These are phyloP conservation scores for Saccharomycopsis schoenii DNA, from an alignment of 805 yeast species.

Conservation along the genomic window DNA sequence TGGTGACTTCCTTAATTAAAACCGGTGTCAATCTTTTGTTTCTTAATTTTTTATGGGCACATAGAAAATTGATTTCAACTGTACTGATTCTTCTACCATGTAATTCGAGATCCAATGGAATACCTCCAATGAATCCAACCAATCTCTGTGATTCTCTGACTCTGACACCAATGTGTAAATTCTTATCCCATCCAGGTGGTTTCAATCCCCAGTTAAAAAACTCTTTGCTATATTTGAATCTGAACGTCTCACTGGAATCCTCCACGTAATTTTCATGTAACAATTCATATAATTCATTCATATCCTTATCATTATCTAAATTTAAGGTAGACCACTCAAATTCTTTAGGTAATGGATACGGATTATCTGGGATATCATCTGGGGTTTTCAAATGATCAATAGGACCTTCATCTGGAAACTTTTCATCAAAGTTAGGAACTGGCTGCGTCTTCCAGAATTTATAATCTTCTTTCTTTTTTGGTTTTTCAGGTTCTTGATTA, in stretches of 20 bases:
- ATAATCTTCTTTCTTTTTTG: conserved; percentile 67
- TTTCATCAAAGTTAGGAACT: conserved; percentile 67
- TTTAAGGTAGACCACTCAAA: conserved; percentile 89
- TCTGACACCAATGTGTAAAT: conserved; percentile 92
- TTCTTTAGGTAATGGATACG: conserved; percentile 61
- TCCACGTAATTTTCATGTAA: conserved; percentile 90
- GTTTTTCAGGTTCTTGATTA: conserved; percentile 45
- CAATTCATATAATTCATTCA: conserved; percentile 70
- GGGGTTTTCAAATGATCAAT: conserved; percentile 62
- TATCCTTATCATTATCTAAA: conserved; percentile 39
- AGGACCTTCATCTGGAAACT: conserved; percentile 54
- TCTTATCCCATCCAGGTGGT: conserved; percentile 84
- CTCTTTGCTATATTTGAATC: conserved; percentile 77
- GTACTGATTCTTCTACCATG: conserved; percentile 46
- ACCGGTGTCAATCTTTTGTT: conserved; percentile 93
- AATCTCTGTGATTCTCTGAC: conserved; percentile 67
- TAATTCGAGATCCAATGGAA: conserved; percentile 63
- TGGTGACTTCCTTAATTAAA: conserved; percentile 84
- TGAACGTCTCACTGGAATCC: conserved; percentile 82
- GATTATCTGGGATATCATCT: conserved; percentile 59
- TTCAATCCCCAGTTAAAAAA: conserved; percentile 89
- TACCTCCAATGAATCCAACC: conserved; percentile 88
- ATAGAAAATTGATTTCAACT: conserved; percentile 87
- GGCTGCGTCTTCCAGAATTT: conserved; percentile 99
- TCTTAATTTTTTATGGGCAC: conserved; percentile 89